These are phyloP conservation scores for Lepidium campestre DNA, from an alignment of 441 rosid genomes.

Conservation along the genomic window DNA sequence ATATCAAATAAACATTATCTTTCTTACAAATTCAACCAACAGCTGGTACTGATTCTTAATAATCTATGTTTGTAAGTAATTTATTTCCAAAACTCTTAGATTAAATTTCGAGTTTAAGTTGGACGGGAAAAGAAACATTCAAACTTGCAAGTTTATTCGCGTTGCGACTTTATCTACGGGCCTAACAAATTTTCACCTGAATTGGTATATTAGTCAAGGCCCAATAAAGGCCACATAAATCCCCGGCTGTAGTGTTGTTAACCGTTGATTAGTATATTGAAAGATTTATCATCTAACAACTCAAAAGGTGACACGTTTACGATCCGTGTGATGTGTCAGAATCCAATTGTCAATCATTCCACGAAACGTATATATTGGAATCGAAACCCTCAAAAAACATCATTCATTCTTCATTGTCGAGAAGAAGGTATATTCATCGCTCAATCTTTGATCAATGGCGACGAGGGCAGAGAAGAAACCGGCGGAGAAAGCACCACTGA, in stretches of 20 bases:
- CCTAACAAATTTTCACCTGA: background rate
- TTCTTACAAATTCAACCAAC: background rate
- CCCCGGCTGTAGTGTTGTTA: background rate
- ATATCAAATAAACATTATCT: background rate
- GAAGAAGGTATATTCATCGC: background rate
- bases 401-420: background rate
- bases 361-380: background rate
- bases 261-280: background rate
- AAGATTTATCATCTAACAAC: background rate
- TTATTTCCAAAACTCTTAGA: too few relatives aligned
- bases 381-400: background rate
- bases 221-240: background rate
- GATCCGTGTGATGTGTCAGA: background rate
- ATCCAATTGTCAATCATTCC: background rate
- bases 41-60: background rate
- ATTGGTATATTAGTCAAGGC: background rate
- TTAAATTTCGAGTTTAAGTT: too few relatives aligned
- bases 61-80: too few relatives aligned
- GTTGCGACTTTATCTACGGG: background rate
- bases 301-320: background rate
- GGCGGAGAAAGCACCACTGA: constrained; percentile 37
- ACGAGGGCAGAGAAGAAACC: constrained; percentile 29
- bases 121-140: background rate
- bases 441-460: constrained; percentile 11
- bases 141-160: background rate